Base-by-base conservation (phyloP, 495 filamentous ascomycete species). In the Cudoniella acicularis region DNA sequence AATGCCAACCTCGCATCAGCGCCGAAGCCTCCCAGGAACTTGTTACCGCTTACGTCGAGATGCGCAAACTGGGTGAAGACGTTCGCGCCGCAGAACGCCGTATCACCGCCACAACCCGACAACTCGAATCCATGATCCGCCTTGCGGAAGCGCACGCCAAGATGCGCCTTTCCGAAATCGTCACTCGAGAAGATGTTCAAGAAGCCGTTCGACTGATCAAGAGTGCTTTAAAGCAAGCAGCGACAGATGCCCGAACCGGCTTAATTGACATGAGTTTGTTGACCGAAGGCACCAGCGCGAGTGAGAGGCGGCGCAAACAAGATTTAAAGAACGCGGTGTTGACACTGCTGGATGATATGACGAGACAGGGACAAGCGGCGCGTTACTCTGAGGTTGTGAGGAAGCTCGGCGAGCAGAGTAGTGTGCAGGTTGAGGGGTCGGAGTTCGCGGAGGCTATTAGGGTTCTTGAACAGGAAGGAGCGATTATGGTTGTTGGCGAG, bases 91-190 rank as follows among this genome's bases (percentile, higher is more conserved):
- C 87, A 1, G 94, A 98, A 68, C 93, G 96, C 73, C 88, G 94
- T 62, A 98, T 98, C 72, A 98, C 94, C 1, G 94, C 94, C 48
- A 98, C 94, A 10, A 98, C 94, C 10, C 82, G 94, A 53, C 94
- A 98, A 71, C 77, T 98, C 36, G 94, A 98, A 73, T 92, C 87
- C 30, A 98, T 98, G 88, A 97, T 98, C 70, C 91, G 94, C 42
- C 84, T 98, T 2, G 78, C 92, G 1, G 94, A 98, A 78, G 93
- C 94, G 13, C 96, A 98, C 73, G 94, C 94, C 20, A 96, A 96
- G 68, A 98, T 98, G 94, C 86, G 94, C 24, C 79, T 98, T 10
- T 86, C 89, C 0, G 63, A 74, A 0, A 78, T 76, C 46, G 95
- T 98, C 41, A 93, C 89, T 0, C 81, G 77, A 11, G 82, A 83